These are phyloP conservation scores for Collybiopsis confluens DNA, from an alignment of 768 basidiomycete genomes.

Conservation along the genomic window DNA sequence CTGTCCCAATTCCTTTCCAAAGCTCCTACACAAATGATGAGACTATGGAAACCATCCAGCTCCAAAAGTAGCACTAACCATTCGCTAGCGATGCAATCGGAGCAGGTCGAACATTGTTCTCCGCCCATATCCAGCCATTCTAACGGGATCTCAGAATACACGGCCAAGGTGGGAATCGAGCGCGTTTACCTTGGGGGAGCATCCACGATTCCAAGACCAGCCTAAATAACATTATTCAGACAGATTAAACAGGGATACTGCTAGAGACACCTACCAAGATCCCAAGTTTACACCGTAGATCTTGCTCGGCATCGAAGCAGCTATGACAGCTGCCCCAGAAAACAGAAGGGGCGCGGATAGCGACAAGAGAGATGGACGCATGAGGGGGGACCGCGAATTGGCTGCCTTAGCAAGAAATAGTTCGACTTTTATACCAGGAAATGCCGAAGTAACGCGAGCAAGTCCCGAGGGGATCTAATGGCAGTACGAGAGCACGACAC, in stretches of 20 bases:
- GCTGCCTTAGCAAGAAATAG: no score
- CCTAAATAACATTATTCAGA: conserved; percentile 50
- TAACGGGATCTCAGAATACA: conserved; percentile 16
- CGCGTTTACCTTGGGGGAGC: conserved; percentile 54
- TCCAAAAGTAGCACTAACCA: conserved; percentile 39
- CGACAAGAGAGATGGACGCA: neutral
- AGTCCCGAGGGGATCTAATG: neutral
- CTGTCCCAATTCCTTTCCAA: conserved; percentile 42
- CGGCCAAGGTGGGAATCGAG: neutral
- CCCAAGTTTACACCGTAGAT: conserved; percentile 74
- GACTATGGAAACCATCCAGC: neutral
- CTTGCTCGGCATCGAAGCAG: conserved; percentile 26
- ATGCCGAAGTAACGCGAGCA: neutral
- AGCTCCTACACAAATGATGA: conserved; percentile 35
- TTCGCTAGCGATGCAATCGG: conserved; percentile 61
- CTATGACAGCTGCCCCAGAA: neutral
- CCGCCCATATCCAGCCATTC: conserved; percentile 79
- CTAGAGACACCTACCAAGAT: conserved; percentile 43
- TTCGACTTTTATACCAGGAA: neutral
- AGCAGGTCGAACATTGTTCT: conserved; percentile 52
- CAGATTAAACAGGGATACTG: no score
- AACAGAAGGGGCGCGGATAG: neutral
- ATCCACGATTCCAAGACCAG: conserved; percentile 80
- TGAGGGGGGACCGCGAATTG: neutral
- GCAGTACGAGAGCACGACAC: neutral